phyloP scores from a whole-genome alignment of 768 basidiomycete species.

The Mrakia frigida region DNA sequence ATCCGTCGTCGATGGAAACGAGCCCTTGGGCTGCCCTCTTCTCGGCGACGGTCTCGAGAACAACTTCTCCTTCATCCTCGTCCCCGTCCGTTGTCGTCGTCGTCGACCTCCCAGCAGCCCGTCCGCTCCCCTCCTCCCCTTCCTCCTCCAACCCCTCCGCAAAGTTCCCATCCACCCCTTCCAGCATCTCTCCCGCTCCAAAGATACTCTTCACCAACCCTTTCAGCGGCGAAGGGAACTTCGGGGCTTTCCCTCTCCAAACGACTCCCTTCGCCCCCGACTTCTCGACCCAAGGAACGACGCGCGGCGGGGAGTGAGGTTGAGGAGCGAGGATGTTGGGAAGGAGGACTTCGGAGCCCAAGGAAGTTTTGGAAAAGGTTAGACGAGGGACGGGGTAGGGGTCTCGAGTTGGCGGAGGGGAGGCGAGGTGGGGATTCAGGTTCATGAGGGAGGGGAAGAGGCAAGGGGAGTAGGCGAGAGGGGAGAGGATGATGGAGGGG shows the following conservation, averaged over 20 bases:
- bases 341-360: neutral
- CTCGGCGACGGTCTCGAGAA: neutral
- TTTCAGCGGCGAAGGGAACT: neutral
- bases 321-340: neutral
- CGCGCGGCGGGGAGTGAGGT: neutral
- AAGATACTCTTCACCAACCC: neutral
- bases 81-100: neutral
- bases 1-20: neutral
- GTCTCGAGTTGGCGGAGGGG: neutral
- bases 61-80: neutral
- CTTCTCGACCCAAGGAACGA: neutral
- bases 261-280: neutral
- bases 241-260: neutral
- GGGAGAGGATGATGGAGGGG: neutral
- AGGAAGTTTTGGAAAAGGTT: neutral
- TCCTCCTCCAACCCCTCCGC: neutral
- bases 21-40: neutral
- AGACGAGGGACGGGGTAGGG: neutral
- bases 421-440: neutral
- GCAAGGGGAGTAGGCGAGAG: slow-evolving; percentile 2
- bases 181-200: neutral
- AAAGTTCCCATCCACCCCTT: neutral
- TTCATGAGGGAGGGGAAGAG: neutral
- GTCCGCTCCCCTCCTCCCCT: neutral
- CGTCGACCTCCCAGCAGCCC: neutral